Evolutionary conservation across 2,329 filamentous ascomycete species (phyloP), one percentile per base, ranked within the genome.

Genomic region (Clathrospora elynae): DNA sequence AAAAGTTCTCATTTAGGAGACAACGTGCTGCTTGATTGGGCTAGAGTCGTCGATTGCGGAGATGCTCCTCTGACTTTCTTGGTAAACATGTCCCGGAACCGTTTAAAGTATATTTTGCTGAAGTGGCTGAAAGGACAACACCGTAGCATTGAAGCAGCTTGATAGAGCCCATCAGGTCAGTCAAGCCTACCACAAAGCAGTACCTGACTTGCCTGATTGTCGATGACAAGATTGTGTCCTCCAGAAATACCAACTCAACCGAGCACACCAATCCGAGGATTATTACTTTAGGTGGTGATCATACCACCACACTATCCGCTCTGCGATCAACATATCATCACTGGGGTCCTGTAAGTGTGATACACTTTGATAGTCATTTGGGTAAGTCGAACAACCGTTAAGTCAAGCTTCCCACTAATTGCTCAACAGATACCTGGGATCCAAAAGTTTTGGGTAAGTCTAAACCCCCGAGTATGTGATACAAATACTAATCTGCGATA

Each of bases 301-400:
- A 82, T 62, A 80, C 78, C 1, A 81, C 78, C 0, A 81, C 78
- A 0, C 63, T 81, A 5, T 74, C 77, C 2, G 78, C 78, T 0
- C 55, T 81, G 51, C 62, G 78, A 35, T 79, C 77, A 2, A 74
- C 76, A 0, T 62, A 73, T 51, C 47, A 72, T 3, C 71, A 73
- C 36, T 84, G 78, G 77, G 80, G 78, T 1, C 61, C 71, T 10
- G 75, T 81, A 2, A 79, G 76, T 48, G 78, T 81, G 5, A 79
- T 81, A n/a, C 78, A 81, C 59, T 81, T 82, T 51, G 78, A 81
- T 55, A 76, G 73, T 30, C 78, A 79, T 54, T 62, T 79, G 45
- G 75, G 68, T 68, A 55, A 46, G 58, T 30, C 8, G 6, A 26
- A 13, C 3, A 6, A 13, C 5, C n/a, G 6, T 3, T n/a, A 3